Conservation (phyloP, 352 stramenopile genomes). For the Phytophthora idaei region DNA sequence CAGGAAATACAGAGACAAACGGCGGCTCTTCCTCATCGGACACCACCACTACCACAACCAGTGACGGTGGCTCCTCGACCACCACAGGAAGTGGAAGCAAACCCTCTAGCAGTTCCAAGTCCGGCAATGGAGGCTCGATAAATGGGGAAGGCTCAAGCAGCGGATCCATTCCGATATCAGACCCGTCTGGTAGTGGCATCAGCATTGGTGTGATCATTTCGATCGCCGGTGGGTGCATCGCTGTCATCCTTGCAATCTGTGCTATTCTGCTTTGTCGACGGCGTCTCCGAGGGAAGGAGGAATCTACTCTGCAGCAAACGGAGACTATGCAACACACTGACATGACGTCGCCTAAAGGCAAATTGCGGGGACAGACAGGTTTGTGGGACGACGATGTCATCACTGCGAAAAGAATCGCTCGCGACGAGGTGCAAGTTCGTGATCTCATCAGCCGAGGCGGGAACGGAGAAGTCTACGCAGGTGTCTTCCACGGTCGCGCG, state of each 20-base stretch:
- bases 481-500: conserved; percentile 30
- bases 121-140: background rate
- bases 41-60: background rate
- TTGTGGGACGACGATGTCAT: conserved; percentile 38
- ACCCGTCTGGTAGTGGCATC: background rate
- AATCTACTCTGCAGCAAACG: background rate
- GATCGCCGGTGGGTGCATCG: conserved; percentile 2
- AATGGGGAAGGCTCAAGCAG: background rate
- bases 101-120: conserved; percentile 6
- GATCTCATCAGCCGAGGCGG: conserved; percentile 31
- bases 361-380: conserved; percentile 7
- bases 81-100: conserved; percentile 1
- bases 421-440: conserved; percentile 32
- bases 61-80: background rate
- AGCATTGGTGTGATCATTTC: conserved; percentile 12
- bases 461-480: conserved; percentile 38
- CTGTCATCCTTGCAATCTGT: conserved; percentile 1
- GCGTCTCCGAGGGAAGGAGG: conserved; percentile 1
- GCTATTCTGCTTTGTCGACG: background rate
- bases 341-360: conserved; percentile 1
- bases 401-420: conserved; percentile 36
- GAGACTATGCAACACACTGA: conserved; percentile 5
- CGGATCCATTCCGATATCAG: background rate
- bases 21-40: background rate
- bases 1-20: conserved; percentile 1